phyloP scores from a whole-genome alignment of 1,139 yeast genomes.

The Blastobotrys persicus region DNA sequence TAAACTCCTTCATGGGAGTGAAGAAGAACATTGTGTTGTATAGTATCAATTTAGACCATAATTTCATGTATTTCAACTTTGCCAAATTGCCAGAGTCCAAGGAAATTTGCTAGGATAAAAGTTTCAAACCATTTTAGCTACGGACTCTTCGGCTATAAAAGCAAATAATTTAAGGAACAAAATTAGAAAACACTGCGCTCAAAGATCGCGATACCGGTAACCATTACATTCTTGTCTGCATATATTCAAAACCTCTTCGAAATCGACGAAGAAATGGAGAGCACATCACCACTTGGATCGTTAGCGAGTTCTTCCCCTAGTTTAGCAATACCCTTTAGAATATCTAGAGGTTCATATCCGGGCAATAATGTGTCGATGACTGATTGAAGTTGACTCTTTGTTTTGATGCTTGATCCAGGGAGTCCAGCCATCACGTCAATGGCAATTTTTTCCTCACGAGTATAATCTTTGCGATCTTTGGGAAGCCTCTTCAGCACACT shows the following conservation, averaged over 20 bases:
- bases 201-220: no score
- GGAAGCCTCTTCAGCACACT: neutral
- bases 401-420: constrained; percentile 3
- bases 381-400: constrained; percentile 2
- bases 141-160: no score
- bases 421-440: constrained; percentile 9
- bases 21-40: constrained; percentile 45
- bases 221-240: no score
- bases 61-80: no score
- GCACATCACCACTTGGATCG: neutral
- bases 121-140: no score
- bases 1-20: constrained; percentile 46
- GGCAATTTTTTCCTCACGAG: constrained; percentile 12
- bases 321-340: constrained; percentile 7
- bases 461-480: constrained; percentile 11
- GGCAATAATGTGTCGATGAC: constrained; percentile 16
- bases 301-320: neutral
- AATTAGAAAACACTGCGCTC: no score
- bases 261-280: neutral
- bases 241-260: no score
- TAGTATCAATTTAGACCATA: constrained; percentile 16
- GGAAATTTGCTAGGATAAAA: no score
- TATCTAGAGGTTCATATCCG: constrained; percentile 15
- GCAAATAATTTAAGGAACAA: no score
- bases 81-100: no score